These are phyloP conservation scores for Camelina laxa DNA, from an alignment of 345 rosid genomes.

Conservation along the genomic window DNA sequence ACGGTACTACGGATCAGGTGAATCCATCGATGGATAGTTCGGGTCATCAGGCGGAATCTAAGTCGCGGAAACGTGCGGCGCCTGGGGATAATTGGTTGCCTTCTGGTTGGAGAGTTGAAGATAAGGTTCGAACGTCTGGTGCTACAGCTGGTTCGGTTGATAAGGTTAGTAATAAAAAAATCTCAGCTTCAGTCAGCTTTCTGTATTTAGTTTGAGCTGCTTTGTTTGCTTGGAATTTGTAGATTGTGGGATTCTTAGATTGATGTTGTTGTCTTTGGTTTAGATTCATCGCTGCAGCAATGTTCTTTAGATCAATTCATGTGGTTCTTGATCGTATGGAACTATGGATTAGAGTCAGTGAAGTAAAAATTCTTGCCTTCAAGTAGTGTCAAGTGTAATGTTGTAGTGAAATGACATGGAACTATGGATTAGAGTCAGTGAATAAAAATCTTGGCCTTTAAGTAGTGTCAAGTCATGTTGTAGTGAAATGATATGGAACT, in stretches of 20 bases:
- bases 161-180: constrained; percentile 51
- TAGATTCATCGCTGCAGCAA: constrained; percentile 7
- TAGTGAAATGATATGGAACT: neutral
- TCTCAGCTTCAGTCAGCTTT: constrained; percentile 16
- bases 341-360: neutral
- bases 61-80: constrained; percentile 38
- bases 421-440: neutral
- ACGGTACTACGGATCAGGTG: constrained; percentile 33
- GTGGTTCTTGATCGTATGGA: neutral
- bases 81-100: constrained; percentile 60
- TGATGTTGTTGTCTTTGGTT: constrained; percentile 5
- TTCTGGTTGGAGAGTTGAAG: constrained; percentile 77
- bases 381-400: neutral
- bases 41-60: constrained; percentile 16
- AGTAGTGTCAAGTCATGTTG: neutral
- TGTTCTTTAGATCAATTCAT: neutral
- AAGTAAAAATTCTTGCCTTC: neutral
- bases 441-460: neutral
- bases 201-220: neutral
- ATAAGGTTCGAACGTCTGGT: constrained; percentile 70
- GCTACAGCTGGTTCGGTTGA: constrained; percentile 76
- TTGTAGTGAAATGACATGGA: neutral
- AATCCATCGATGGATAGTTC: constrained; percentile 12
- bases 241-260: constrained; percentile 2
- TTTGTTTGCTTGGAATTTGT: neutral